These are phyloP conservation scores for Rehmannia glutinosa DNA, from an alignment of 257 asterid species.

Conservation along the genomic window DNA sequence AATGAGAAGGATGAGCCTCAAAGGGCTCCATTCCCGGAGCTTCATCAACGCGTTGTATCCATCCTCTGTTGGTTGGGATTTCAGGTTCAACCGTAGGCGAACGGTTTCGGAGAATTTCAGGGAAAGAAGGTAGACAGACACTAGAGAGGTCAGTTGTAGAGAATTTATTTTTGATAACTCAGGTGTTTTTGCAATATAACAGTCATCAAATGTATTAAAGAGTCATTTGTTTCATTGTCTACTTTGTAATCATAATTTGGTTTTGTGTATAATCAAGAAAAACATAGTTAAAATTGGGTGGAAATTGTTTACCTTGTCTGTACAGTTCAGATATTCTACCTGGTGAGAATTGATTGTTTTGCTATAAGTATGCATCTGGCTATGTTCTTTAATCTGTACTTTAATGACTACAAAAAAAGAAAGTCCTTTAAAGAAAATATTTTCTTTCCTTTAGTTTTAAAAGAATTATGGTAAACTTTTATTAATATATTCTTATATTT, in stretches of 20 bases:
- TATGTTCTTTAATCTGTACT: neutral
- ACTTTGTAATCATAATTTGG: constrained; percentile 6
- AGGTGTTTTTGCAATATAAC: neutral
- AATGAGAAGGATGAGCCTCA: constrained; percentile 54
- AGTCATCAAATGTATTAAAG: neutral
- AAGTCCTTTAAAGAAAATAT: no score
- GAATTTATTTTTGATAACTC: constrained; percentile 17
- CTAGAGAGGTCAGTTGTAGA: neutral
- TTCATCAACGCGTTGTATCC: constrained; percentile 61
- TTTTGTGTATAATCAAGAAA: constrained; percentile 24
- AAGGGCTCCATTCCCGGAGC: constrained; percentile 47
- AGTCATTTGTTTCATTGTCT: neutral
- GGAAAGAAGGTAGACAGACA: constrained; percentile 26
- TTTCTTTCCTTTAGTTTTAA: no score
- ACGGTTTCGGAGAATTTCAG: constrained; percentile 41
- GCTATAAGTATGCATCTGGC: neutral
- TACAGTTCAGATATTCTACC: constrained; percentile 3
- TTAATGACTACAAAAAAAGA: no score
- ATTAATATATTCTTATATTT: no score
- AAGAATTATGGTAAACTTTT: neutral
- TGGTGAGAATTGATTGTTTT: neutral
- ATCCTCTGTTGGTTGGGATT: constrained; percentile 54
- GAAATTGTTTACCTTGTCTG: neutral
- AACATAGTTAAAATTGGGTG: neutral
- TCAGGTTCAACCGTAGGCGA: constrained; percentile 49